These are phyloP conservation scores for Comarum palustre DNA, from an alignment of 306 rosid species.

Conservation along the genomic window DNA sequence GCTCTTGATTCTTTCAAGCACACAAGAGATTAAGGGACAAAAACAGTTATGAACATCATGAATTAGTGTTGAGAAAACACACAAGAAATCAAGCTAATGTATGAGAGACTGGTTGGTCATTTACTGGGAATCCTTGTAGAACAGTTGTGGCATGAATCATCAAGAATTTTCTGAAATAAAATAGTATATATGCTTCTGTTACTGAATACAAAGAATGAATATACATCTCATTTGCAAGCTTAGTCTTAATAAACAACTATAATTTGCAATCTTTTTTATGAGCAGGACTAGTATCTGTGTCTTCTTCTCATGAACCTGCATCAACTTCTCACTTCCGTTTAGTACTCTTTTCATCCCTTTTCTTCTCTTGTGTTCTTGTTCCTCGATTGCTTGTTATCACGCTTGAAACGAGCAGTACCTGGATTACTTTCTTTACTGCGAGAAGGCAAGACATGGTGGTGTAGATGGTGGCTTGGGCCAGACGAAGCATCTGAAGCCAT, in stretches of 20 bases:
- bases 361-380: slow-evolving; percentile 58
- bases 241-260: slow-evolving; percentile 15
- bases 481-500: slow-evolving; percentile 89
- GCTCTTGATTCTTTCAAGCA: background rate
- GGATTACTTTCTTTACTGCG: slow-evolving; percentile 21
- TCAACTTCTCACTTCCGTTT: slow-evolving; percentile 38
- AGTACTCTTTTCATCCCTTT: slow-evolving; percentile 47
- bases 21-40: background rate
- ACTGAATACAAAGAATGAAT: slow-evolving; percentile 12
- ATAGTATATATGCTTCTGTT: slow-evolving; percentile 16
- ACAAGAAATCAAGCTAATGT: background rate
- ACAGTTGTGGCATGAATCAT: slow-evolving; percentile 5
- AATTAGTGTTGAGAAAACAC: background rate
- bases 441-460: slow-evolving; percentile 3
- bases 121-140: background rate
- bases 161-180: background rate
- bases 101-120: slow-evolving; percentile 2
- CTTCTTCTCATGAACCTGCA: slow-evolving; percentile 11
- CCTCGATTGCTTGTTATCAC: slow-evolving; percentile 46
- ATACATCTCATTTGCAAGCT: slow-evolving; percentile 16
- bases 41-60: background rate
- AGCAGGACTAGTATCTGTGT: slow-evolving; percentile 20
- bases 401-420: slow-evolving; percentile 31
- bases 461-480: slow-evolving; percentile 44
- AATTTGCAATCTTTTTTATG: slow-evolving; percentile 16